Conservation (phyloP, 2,329 filamentous ascomycete species). For the Aspergillus tanneri region DNA sequence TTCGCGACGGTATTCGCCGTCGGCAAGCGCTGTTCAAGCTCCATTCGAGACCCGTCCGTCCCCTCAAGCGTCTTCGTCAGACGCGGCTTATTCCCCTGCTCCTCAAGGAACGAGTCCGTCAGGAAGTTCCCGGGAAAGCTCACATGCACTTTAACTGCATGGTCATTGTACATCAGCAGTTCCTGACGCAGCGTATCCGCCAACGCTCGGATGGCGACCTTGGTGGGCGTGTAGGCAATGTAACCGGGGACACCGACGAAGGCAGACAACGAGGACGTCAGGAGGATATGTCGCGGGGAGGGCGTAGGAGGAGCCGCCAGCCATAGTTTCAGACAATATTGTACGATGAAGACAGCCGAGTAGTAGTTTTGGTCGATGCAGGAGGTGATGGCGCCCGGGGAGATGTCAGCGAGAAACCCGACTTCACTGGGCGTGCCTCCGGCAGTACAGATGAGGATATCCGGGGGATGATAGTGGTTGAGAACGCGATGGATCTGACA, state of each 20-base stretch:
- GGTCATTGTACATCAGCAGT: slow-evolving; percentile 8
- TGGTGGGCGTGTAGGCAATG: slow-evolving; percentile 15
- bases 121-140: slow-evolving; percentile 11
- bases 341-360: slow-evolving; percentile 8
- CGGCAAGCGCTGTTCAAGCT: not conserved
- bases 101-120: slow-evolving; percentile 6
- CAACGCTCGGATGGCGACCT: slow-evolving; percentile 14
- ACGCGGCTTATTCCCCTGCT: slow-evolving; percentile 8
- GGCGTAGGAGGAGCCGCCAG: not conserved
- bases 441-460: slow-evolving; percentile 19
- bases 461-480: slow-evolving; percentile 7
- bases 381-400: slow-evolving; percentile 9
- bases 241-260: slow-evolving; percentile 15
- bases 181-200: slow-evolving; percentile 17
- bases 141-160: slow-evolving; percentile 9
- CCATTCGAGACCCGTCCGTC: not conserved
- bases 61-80: slow-evolving; percentile 13
- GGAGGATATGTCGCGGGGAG: slow-evolving; percentile 8
- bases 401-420: slow-evolving; percentile 20
- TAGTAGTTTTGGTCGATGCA: slow-evolving; percentile 18
- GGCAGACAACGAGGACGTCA: slow-evolving; percentile 12
- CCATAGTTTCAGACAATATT: slow-evolving; percentile 12
- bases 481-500: not conserved
- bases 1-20: not conserved
- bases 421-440: slow-evolving; percentile 18